Base-by-base conservation (phyloP, 2,329 filamentous ascomycete genomes). In the Pyricularia sp. region DNA sequence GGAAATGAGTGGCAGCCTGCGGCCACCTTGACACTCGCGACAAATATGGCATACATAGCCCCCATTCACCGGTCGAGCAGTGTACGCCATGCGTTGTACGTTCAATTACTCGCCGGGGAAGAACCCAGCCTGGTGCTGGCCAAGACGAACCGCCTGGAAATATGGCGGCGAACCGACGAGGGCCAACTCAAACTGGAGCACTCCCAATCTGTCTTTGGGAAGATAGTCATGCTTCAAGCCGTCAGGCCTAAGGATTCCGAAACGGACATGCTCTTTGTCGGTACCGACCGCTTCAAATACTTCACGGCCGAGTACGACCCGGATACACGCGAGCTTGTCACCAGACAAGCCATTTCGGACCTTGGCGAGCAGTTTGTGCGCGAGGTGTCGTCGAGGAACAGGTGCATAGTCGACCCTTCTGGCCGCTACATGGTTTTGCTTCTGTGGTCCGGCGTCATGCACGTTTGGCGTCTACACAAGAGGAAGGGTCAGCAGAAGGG, bases 61-160 rank as follows among this genome's bases (percentile, higher is more conserved):
- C 94, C 95, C 58, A 95, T 99, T 69, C 95, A 99, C 79, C 87
- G 90, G 74, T 91, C 95, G 28, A 97, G 92, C 78, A 97, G 93
- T 81, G 89, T 97, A 72, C 89, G 94, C 69, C 92, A 97, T 85
- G 94, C 94, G 17, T 79, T 98, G 72, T 92, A 90, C 76, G 85
- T 94, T 70, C 89, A 88, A 74, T 90, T 98, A 74, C 82, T 97
- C 67, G 85, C 87, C 63, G 81, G 87, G 4, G 87, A 92, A 67
- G 88, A 93, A 71, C 91, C 97, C 74, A 93, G 92, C 74, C 83
- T 99, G 71, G 88, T 97, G 68, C 84, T 97, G 75, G 93, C 93
- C 36, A 97, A 94, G 81, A 86, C 92, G 31, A 97, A 96, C 75
- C 88, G 92, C 31, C 82, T 97, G 70, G 93, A 97, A 76, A 88